A percentile compares a stretch with the other conserved stretches of the same genome.
Conservation (phyloP, 768 basidiomycete genomes). For the Gelatoporia subvermispora region DNA sequence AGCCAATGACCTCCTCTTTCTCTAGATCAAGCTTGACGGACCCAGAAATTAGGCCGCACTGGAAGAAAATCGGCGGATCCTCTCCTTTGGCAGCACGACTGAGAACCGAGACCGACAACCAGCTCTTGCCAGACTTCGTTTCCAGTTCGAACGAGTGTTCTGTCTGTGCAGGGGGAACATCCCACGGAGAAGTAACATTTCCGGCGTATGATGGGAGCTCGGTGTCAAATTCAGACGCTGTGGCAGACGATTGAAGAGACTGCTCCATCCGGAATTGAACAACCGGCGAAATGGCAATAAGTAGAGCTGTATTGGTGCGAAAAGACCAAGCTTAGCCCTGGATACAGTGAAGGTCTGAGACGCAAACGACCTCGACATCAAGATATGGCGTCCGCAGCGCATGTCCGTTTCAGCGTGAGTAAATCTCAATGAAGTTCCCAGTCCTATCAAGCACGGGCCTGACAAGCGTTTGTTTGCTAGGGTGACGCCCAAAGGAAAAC, state of each 20-base stretch:
- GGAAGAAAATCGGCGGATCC: constrained; percentile 6
- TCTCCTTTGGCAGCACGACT: constrained; percentile 2
- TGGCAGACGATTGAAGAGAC: neutral
- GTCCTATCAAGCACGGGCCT: no score
- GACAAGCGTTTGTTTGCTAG: no score
- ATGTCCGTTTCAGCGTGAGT: no score
- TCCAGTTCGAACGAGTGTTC: constrained; percentile 2
- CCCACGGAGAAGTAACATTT: neutral
- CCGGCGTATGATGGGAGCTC: neutral
- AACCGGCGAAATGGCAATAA: neutral
- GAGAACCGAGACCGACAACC: constrained; percentile 5
- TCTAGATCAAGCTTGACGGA: constrained; percentile 2
- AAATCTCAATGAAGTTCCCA: no score
- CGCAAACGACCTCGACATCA: no score
- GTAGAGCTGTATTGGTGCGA: neutral
- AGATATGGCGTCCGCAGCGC: no score
- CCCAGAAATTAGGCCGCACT: constrained; percentile 5
- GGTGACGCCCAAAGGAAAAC: no score
- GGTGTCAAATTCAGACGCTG: neutral
- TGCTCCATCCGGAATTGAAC: neutral
- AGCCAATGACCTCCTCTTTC: constrained; percentile 6
- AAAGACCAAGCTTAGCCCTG: no score
- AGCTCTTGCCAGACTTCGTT: constrained; percentile 7
- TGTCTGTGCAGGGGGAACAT: constrained; percentile 2
- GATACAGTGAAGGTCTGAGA: no score